Evolutionary conservation across 176 grass and related monocot species (phyloP).

Genomic region (Bromus sterilis): DNA sequence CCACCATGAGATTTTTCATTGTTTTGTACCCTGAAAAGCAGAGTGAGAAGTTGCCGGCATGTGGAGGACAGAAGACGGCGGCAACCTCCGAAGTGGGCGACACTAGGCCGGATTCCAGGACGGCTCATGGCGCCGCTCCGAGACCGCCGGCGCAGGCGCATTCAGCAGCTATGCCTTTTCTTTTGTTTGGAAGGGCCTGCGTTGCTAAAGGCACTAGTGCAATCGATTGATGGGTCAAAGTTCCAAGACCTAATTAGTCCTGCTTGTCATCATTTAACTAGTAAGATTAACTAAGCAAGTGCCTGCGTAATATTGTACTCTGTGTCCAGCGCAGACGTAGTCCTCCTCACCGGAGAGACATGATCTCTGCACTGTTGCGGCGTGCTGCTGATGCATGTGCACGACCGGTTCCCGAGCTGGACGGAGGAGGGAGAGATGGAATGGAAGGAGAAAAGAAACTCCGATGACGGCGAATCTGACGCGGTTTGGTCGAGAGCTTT

Average conservation of each 20-base stretch:
- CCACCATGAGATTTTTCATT: background rate
- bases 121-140: background rate
- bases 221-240: conserved; percentile 59
- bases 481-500: background rate
- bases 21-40: conserved; percentile 6
- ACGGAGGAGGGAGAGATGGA: background rate
- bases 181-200: background rate
- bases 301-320: background rate
- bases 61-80: background rate
- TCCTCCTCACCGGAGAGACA: background rate
- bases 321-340: background rate
- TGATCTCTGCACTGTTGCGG: background rate
- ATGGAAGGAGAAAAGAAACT: background rate
- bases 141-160: background rate
- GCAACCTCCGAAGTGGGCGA: background rate
- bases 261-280: background rate
- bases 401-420: background rate
- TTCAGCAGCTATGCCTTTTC: background rate
- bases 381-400: background rate
- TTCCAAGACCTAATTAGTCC: background rate
- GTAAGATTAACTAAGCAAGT: background rate
- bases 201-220: no score
- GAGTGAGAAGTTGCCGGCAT: background rate
- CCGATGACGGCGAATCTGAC: background rate
- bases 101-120: conserved; percentile 12